Base-by-base conservation (phyloP, 1,139 yeast species). In the Pichiaceae sp. region DNA sequence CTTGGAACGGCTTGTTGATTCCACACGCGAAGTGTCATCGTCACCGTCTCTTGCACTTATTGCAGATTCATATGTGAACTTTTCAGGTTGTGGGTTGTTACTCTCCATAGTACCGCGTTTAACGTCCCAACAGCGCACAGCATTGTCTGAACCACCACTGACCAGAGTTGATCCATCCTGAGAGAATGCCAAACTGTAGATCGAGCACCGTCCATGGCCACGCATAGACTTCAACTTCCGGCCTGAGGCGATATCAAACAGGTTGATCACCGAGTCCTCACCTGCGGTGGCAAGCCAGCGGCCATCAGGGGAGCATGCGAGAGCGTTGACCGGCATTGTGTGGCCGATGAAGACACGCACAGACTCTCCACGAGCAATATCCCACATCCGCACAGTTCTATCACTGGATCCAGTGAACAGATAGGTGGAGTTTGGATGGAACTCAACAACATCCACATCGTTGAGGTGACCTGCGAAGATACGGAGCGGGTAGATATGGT, bases 301-400 rank as follows among this genome's bases (percentile, higher is more conserved):
- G 2, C 99, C 99, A 60, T 91, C 96, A 1, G 97, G 97, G 0
- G 95, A 82, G 8, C 86, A 95, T 0, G 95, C 87, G 50, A 86
- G 68, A 31, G 87, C 72, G 47, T 85, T 83, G 27, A 93, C 75
- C 1, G 96, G 82, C 14, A 91, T 91, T 2, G 93, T 78, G 52
- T 91, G 97, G 1, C 97, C 97, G 60, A 86, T 76, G 57, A 93
- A 91, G n/a, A 91, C 78, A 45, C 98, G 74, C 14, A 89, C 97
- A 32, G 94, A 78, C 47, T 76, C 80, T 29, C 98, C 99, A 31
- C 79, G 74, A 35, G 80, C 76, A 25, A 93, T 78, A 59, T 93
- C 98, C 99, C 99, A 93, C 96, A 93, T 85, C 47, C 98, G 71
- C 54, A 95, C 82, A 0, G 97, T 86, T 63, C 86, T 85, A 62